Evolutionary conservation across 305 asterid species (phyloP).

Genomic region (Solanum chacoense): DNA sequence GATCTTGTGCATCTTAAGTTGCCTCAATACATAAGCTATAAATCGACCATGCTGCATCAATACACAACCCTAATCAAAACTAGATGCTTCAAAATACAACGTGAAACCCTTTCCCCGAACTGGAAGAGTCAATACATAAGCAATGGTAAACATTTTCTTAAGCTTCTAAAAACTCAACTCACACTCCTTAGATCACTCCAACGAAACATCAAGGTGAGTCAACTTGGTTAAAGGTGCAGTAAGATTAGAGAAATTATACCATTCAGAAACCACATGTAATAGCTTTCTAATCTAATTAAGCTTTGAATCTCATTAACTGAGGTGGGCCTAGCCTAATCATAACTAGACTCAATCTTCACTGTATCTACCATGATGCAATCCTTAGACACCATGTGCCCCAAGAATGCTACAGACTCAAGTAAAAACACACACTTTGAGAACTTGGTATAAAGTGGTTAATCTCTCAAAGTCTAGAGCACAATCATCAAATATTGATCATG

Average conservation of each 20-base stretch:
- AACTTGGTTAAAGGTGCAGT: not conserved
- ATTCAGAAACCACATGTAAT: not conserved
- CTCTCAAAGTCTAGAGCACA: not conserved
- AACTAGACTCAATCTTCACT: not conserved
- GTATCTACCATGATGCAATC: not conserved
- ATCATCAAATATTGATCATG: not conserved
- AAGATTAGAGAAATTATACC: not conserved
- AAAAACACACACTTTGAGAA: not conserved
- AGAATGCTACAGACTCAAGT: not conserved
- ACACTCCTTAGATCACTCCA: not conserved
- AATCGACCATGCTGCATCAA: not conserved
- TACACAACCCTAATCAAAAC: not conserved
- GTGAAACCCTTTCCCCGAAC: not conserved
- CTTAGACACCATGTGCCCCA: not conserved
- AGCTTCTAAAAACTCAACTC: not conserved
- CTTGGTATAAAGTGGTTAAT: not conserved
- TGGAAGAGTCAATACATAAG: not conserved
- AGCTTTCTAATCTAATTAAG: not conserved
- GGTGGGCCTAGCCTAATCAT: not conserved
- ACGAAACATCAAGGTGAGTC: not conserved
- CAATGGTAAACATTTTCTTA: not conserved
- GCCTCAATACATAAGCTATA: not conserved
- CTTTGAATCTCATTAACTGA: not conserved
- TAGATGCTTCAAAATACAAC: no score
- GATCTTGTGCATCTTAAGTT: not conserved